A percentile compares a stretch with the other conserved stretches of the same genome.
Evolutionary conservation across 176 grass and related monocot species (phyloP).

Genomic region (Miscanthus lutarioriparius): DNA sequence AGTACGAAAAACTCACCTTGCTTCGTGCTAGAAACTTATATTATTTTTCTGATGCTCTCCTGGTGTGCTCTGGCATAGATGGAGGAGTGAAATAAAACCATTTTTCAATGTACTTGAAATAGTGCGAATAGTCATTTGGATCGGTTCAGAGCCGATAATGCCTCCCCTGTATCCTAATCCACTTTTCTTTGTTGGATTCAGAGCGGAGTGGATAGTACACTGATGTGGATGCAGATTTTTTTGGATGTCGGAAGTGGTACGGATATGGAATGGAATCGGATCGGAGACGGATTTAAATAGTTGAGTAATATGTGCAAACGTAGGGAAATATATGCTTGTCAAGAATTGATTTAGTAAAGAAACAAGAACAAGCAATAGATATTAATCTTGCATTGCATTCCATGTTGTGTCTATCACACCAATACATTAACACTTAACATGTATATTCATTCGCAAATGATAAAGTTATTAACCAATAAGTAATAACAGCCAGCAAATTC

Average conservation of each 20-base stretch:
- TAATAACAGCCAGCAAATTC: no score
- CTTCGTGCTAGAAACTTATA: background rate
- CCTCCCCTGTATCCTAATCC: background rate
- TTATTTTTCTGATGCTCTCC: background rate
- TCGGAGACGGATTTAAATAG: no score
- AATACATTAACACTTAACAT: no score
- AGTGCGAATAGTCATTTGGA: background rate
- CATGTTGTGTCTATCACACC: no score
- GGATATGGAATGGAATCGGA: background rate
- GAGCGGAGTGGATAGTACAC: background rate
- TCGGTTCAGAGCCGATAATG: background rate
- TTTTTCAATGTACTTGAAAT: conserved; percentile 9
- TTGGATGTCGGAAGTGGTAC: background rate
- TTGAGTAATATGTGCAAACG: background rate
- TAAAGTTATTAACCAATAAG: no score
- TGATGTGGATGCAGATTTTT: background rate
- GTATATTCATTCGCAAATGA: no score
- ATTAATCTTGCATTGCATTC: no score
- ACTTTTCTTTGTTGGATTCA: background rate
- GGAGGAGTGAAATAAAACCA: background rate
- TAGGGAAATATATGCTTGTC: background rate
- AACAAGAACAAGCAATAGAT: no score
- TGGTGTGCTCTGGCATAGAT: background rate
- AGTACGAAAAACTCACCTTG: background rate
- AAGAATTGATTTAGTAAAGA: background rate